Base-by-base conservation (phyloP, 2,329 filamentous ascomycete species). In the Berkeleyomyces basicola region DNA sequence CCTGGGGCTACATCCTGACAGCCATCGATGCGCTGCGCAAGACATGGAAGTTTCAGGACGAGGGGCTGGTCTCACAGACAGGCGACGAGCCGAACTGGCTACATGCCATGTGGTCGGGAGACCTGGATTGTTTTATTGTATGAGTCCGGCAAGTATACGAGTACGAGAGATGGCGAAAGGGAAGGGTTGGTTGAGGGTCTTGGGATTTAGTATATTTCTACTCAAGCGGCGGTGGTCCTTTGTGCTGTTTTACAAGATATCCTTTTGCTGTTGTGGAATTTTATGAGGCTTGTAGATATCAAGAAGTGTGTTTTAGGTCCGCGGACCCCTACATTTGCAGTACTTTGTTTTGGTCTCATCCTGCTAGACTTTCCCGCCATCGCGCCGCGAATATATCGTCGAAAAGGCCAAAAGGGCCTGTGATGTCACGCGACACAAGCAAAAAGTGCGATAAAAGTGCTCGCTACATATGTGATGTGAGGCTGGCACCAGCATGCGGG, bases 1-100 rank as follows among this genome's bases (percentile, higher is more conserved):
- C 77, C 0, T 80, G 78, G 76, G 76, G 77, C 2, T 79, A 80
- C 70, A 72, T 79, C 7, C 76, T 77, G 36, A 74, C 76, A 2
- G 76, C 76, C 10, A 77, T 78, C 65, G 76, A 79, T 66, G 77
- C 76, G 67, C 70, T 80, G 58, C 73, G 72, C 61, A 74, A 75
- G 49, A 77, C 77, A 2, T 79, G 77, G 77, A 69, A 72, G 57
- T 68, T 77, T 65, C 72, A 76, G 62, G 76, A 78, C 65, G 66
- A 68, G 5, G 62, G 67, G 14, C 39, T 66, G 60, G 4, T 65
- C 55, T 40, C 65, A 60, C 37, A 64, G 59, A 31, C 6, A 3
- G 61, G 49, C 6, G 62, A 66, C 4, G 68, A 66, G 10, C 69
- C 71, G 33, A 72, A 72, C 65, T 78, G 77, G 77, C 68, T 79